Evolutionary conservation across 345 rosid species (phyloP).

Genomic region (Citrus sinensis): DNA sequence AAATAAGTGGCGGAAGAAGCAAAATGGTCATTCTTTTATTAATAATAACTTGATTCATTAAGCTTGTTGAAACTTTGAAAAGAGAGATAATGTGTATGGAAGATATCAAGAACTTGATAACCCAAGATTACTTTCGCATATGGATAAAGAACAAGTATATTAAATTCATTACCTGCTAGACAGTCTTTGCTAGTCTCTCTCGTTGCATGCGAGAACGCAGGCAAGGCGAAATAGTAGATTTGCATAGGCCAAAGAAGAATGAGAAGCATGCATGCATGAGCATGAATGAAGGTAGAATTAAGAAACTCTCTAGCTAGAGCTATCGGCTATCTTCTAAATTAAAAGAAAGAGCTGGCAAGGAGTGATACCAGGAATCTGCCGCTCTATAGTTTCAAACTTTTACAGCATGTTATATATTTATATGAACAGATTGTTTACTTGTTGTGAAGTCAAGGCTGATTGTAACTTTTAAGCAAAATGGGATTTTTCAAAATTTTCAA

Average conservation of each 20-base stretch:
- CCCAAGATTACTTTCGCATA: neutral
- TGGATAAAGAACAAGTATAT: neutral
- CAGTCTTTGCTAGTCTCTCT: neutral
- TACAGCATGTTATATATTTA: neutral
- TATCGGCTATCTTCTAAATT: no score
- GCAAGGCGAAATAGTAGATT: neutral
- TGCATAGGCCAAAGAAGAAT: neutral
- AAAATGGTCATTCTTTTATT: neutral
- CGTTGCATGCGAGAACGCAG: neutral
- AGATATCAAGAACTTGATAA: neutral
- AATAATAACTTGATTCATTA: neutral
- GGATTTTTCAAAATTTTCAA: neutral
- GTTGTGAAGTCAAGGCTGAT: conserved; percentile 11
- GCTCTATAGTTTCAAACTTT: neutral
- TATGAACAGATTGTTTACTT: neutral
- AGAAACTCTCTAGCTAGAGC: neutral
- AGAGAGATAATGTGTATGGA: neutral
- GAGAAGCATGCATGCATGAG: neutral
- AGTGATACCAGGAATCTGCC: neutral
- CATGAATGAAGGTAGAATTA: neutral
- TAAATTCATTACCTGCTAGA: neutral
- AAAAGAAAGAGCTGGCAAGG: no score
- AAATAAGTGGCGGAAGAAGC: neutral
- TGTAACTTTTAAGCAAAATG: conserved; percentile 1
- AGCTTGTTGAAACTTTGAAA: neutral